Percentiles rank a stretch among this genome's conserved stretches.
Evolutionary conservation across 495 filamentous ascomycete genomes (phyloP).

Genomic region (Baudoinia panamericana): DNA sequence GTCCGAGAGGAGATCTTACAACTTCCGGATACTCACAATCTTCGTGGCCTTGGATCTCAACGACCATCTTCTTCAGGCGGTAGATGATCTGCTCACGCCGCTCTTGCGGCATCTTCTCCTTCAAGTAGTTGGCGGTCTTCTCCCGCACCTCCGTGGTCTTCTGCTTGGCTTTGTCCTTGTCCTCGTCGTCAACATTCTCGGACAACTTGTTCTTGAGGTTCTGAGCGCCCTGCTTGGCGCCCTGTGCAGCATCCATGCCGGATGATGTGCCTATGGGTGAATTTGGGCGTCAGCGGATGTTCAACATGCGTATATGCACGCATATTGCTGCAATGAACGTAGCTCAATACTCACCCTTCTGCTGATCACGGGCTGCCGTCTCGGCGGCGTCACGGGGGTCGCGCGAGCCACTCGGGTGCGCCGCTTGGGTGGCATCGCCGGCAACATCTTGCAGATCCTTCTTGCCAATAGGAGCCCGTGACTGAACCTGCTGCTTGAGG

Average conservation of each 20-base stretch:
- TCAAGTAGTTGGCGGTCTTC: conserved; percentile 52
- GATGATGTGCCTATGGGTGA: conserved; percentile 30
- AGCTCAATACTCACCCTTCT: too few species aligned
- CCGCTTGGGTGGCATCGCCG: conserved; percentile 41
- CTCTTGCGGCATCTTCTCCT: conserved; percentile 78
- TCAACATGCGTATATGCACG: too few species aligned
- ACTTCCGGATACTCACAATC: conserved; percentile 44
- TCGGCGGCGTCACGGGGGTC: conserved; percentile 38
- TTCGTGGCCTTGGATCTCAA: conserved; percentile 85
- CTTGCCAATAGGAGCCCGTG: conserved; percentile 39
- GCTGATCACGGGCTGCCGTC: conserved; percentile 35
- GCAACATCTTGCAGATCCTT: conserved; percentile 34
- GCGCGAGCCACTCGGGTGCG: conserved; percentile 37
- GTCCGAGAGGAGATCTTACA: background rate
- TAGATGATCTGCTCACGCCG: conserved; percentile 86
- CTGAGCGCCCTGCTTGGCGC: conserved; percentile 36
- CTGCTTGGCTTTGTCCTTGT: conserved; percentile 44
- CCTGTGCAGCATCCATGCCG: conserved; percentile 43
- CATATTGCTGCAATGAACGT: too few species aligned
- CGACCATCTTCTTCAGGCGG: conserved; percentile 93
- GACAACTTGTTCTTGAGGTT: conserved; percentile 38
- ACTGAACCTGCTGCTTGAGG: conserved; percentile 52
- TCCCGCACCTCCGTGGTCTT: conserved; percentile 41
- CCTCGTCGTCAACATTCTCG: conserved; percentile 46
- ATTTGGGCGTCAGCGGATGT: background rate